These are phyloP conservation scores for Pholiota conissans DNA, from an alignment of 768 basidiomycete genomes.

Conservation along the genomic window DNA sequence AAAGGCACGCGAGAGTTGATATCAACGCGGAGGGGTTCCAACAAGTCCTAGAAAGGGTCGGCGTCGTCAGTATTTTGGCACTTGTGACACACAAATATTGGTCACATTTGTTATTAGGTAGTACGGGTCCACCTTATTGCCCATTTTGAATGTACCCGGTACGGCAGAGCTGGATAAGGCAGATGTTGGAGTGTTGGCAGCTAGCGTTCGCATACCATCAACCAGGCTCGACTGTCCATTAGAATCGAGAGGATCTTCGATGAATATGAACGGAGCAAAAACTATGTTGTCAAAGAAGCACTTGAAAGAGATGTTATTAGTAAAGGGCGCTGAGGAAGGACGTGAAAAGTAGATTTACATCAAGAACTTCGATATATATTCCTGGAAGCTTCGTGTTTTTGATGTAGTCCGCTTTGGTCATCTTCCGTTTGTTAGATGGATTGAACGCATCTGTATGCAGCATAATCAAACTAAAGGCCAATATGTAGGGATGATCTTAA, in stretches of 20 bases:
- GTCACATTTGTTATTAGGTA: slow-evolving; percentile 82
- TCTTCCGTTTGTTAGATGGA: slow-evolving; percentile 95
- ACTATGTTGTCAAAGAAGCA: slow-evolving; percentile 97
- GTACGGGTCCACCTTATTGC: slow-evolving; percentile 86
- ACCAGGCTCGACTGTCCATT: slow-evolving; percentile 53
- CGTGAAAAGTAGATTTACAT: slow-evolving; percentile 52
- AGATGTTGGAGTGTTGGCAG: slow-evolving; percentile 27
- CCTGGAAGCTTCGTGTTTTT: slow-evolving; percentile 91
- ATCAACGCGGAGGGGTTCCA: slow-evolving; percentile 68
- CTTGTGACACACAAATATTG: slow-evolving; percentile 4
- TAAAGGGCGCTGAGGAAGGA: no score
- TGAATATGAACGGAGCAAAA: slow-evolving; percentile 94
- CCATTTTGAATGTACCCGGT: slow-evolving; percentile 45
- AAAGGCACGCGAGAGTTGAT: slow-evolving; percentile 58
- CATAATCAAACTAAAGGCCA: slow-evolving; percentile 98
- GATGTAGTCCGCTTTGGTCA: slow-evolving; percentile 93
- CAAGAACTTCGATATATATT: slow-evolving; percentile 77
- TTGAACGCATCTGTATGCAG: slow-evolving; percentile 98
- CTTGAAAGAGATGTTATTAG: slow-evolving; percentile 45
- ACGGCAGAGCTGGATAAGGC: slow-evolving; percentile 17
- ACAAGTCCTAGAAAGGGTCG: slow-evolving; percentile 47
- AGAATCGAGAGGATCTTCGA: slow-evolving; percentile 84
- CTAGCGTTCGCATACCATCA: slow-evolving; percentile 42
- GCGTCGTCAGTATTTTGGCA: slow-evolving; percentile 2
- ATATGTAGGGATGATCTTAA: slow-evolving; percentile 91